Base-by-base conservation (phyloP, 108 stramenopile genomes). In the Epithemia pelagica region DNA sequence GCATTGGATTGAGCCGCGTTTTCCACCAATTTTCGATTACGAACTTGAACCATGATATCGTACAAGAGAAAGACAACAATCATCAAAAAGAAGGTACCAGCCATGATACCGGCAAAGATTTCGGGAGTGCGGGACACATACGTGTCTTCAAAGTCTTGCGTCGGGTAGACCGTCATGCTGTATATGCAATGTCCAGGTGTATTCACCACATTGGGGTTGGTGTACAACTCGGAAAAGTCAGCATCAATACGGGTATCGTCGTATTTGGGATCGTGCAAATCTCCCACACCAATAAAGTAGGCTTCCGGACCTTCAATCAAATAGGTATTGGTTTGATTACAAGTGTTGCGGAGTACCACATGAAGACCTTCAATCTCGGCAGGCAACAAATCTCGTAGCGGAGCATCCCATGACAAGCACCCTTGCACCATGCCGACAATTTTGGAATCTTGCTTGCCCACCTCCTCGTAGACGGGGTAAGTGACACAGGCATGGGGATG, bases 81-180 rank as follows among this genome's bases (percentile, higher is more conserved):
- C 62, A 69, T 66, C 46, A 70, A 33, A 1, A 69, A 22, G 52
- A 75, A 75, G 52, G 28, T 53, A 5, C 10, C 52, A 15, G 52
- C 64, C 20, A 62, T 28, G 57, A 58, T 58, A 46, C 37, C 15
- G 37, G 15, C 37, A 46, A 10, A 46, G 37, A 46, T 64, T 0
- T 51, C 65, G 2, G 88, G 78, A 31, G 46, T 61, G 23, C 72
- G 69, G 19, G 81, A 80, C 24, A 66, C 61, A 61, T 76, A 84
- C 22, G 64, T 31, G 27, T 73, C 74, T 37, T 80, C 72, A 52
- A 82, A 78, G 26, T 61, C 59, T 29, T 65, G 30, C 0, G 81
- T 75, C 33, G 88, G 85, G 64, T 89, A 89, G 15, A 46, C 37
- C 5, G 37, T 46, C 37, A 57, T 7, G 56, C 7, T 26, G 26